Evolutionary conservation across 108 stramenopile genomes (phyloP).

Genomic region (Cyclostephanos tholiformis): DNA sequence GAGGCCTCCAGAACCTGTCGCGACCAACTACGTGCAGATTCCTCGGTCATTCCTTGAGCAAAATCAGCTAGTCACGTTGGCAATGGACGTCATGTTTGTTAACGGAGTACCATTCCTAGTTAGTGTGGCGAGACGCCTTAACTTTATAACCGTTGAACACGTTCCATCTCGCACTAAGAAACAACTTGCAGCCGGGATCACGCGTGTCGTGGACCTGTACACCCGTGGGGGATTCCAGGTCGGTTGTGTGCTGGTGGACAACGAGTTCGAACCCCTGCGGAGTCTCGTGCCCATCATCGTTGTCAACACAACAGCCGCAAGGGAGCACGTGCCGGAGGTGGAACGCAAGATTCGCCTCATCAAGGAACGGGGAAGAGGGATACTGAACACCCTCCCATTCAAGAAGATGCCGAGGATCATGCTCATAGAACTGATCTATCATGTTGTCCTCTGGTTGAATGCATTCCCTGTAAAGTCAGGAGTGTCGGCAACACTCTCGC

Average conservation of each 20-base stretch:
- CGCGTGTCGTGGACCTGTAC: neutral
- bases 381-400: slow-evolving; percentile 19
- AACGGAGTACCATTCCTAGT: slow-evolving; percentile 47
- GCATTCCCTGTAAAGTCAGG: slow-evolving; percentile 31
- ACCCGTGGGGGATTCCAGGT: slow-evolving; percentile 17
- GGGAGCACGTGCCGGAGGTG: slow-evolving; percentile 29
- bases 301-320: slow-evolving; percentile 25
- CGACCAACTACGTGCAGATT: slow-evolving; percentile 16
- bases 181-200: neutral
- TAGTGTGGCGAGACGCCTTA: slow-evolving; percentile 31
- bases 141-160: slow-evolving; percentile 32
- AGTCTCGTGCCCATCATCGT: neutral
- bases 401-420: neutral
- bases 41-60: slow-evolving; percentile 15
- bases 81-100: slow-evolving; percentile 43
- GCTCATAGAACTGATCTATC: slow-evolving; percentile 19
- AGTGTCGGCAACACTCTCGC: slow-evolving; percentile 10
- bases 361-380: slow-evolving; percentile 4
- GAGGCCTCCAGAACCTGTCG: slow-evolving; percentile 13
- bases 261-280: slow-evolving; percentile 18
- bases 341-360: slow-evolving; percentile 21
- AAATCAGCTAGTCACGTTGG: slow-evolving; percentile 30
- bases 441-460: slow-evolving; percentile 28
- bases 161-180: slow-evolving; percentile 20
- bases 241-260: slow-evolving; percentile 14